These are phyloP conservation scores for Nemania diffusa DNA, from an alignment of 2,329 filamentous ascomycete genomes.

Conservation along the genomic window DNA sequence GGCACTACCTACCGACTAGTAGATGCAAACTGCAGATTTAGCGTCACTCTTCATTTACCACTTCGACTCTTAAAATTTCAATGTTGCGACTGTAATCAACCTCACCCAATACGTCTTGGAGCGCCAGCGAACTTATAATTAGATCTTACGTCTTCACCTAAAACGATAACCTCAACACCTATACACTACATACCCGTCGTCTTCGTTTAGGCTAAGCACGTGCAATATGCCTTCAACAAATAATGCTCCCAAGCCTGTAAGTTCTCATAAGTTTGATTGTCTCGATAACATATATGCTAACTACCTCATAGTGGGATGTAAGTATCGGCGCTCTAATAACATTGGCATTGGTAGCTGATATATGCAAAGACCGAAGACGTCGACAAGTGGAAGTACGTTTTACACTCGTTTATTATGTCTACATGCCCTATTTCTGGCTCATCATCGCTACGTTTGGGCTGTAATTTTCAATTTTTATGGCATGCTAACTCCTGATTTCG, in stretches of 20 bases:
- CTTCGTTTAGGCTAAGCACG: constrained; percentile 1
- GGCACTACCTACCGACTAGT: neutral
- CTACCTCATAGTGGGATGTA: constrained; percentile 35
- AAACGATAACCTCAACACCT: neutral
- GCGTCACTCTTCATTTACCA: constrained; percentile 22
- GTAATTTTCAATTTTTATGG: neutral
- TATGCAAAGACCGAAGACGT: constrained; percentile 93
- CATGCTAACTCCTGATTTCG: constrained; percentile 18
- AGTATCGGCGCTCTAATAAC: constrained; percentile 14
- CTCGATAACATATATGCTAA: constrained; percentile 23
- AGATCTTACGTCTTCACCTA: neutral
- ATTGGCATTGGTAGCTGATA: constrained; percentile 15
- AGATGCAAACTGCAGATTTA: constrained; percentile 27
- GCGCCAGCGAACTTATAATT: neutral
- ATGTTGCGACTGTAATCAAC: constrained; percentile 11
- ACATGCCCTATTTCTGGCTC: neutral
- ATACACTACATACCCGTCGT: neutral
- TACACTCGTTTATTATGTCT: neutral
- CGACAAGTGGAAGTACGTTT: constrained; percentile 82
- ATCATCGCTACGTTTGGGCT: constrained; percentile 80
- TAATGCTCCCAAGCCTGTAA: constrained; percentile 38
- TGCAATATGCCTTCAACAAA: constrained; percentile 45
- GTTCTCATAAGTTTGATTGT: constrained; percentile 11
- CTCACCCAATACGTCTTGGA: neutral
- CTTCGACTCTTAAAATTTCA: constrained; percentile 30